Conservation (phyloP, 495 filamentous ascomycete genomes). For the Lepraria neglecta region DNA sequence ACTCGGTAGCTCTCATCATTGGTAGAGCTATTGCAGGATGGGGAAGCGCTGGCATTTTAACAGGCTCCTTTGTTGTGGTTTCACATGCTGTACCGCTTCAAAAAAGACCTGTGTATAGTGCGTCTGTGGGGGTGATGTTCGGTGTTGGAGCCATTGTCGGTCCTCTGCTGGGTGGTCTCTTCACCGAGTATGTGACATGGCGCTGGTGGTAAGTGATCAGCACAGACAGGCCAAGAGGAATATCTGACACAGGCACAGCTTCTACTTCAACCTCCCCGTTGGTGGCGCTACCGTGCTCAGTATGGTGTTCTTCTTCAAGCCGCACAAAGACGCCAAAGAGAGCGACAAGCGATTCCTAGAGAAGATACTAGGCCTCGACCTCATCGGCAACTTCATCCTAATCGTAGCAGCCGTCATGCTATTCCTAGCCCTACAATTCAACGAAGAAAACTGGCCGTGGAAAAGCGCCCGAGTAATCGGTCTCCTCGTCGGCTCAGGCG, state of each 20-base stretch:
- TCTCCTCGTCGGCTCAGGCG: constrained; percentile 37
- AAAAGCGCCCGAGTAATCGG: constrained; percentile 40
- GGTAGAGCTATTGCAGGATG: constrained; percentile 34
- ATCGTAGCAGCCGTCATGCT: constrained; percentile 50
- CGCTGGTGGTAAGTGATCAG: constrained; percentile 52
- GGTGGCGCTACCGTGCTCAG: constrained; percentile 45
- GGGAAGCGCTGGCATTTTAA: constrained; percentile 29
- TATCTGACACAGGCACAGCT: constrained; percentile 27
- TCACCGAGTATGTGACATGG: constrained; percentile 52
- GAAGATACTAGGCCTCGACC: constrained; percentile 45
- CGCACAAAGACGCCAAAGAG: constrained; percentile 34
- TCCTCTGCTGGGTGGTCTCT: constrained; percentile 44
- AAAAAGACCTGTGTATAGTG: constrained; percentile 34
- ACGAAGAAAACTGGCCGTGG: constrained; percentile 52
- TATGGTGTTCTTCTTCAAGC: constrained; percentile 44
- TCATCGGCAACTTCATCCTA: constrained; percentile 47
- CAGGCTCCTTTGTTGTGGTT: constrained; percentile 33
- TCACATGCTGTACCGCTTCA: constrained; percentile 30
- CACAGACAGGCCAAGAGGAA: not conserved
- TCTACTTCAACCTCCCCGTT: constrained; percentile 52
- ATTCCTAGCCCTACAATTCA: constrained; percentile 61
- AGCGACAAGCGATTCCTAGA: constrained; percentile 30
- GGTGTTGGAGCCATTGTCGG: constrained; percentile 43
- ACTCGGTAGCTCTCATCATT: constrained; percentile 31
- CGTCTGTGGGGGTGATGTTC: constrained; percentile 37